These are phyloP conservation scores for Dactylonectria macrodidyma DNA, from an alignment of 2,329 filamentous ascomycete species.

Conservation along the genomic window DNA sequence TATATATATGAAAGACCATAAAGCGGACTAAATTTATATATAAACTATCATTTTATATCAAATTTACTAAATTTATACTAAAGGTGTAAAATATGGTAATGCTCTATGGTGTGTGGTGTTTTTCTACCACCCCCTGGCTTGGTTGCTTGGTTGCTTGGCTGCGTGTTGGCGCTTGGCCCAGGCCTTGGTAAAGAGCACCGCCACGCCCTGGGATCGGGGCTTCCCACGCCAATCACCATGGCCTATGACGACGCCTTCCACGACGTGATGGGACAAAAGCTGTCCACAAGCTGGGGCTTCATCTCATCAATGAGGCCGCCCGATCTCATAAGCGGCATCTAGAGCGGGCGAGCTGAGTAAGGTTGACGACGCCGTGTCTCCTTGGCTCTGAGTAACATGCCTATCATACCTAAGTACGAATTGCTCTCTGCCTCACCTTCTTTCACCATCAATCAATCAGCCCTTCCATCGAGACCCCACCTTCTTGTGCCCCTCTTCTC, in stretches of 20 bases:
- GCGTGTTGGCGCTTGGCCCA: neutral
- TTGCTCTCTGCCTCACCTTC: conserved; percentile 1
- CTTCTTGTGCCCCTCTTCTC: conserved; percentile 10
- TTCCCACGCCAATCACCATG: conserved; percentile 19
- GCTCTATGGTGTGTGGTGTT: too few relatives aligned
- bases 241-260: conserved; percentile 27
- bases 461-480: conserved; percentile 2
- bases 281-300: neutral
- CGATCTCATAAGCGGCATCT: conserved; percentile 12
- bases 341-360: conserved; percentile 29
- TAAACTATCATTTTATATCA: too few relatives aligned
- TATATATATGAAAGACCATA: too few relatives aligned
- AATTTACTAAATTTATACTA: too few relatives aligned
- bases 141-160: neutral
- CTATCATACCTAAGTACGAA: neutral
- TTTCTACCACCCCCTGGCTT: too few relatives aligned
- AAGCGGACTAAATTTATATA: too few relatives aligned
- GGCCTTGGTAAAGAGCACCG: conserved; percentile 11
- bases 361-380: neutral
- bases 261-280: neutral
- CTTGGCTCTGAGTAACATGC: too few relatives aligned
- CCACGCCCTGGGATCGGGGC: conserved; percentile 1
- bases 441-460: conserved; percentile 1
- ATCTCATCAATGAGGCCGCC: conserved; percentile 26
- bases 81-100: too few relatives aligned